Evolutionary conservation across 257 asterid genomes (phyloP).

Genomic region (Solanum paucissectum): DNA sequence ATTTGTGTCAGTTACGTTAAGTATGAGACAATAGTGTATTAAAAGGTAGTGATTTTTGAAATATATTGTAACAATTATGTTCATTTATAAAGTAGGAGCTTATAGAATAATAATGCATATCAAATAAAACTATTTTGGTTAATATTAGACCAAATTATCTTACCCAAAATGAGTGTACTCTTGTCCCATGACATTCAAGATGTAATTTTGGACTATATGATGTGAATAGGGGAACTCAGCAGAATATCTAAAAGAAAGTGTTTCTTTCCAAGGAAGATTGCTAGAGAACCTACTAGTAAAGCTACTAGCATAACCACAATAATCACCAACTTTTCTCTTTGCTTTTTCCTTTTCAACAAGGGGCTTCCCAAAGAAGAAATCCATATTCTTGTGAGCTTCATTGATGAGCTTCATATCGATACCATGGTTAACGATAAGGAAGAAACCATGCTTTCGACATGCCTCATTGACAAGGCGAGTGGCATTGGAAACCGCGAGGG

Average conservation of each 20-base stretch:
- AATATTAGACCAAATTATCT: neutral
- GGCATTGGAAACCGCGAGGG: slow-evolving; percentile 10
- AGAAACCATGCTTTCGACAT: slow-evolving; percentile 58
- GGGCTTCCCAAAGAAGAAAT: slow-evolving; percentile 35
- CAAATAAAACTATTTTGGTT: neutral
- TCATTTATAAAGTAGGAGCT: neutral
- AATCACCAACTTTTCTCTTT: slow-evolving; percentile 43
- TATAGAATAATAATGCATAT: neutral
- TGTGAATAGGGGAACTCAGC: slow-evolving; percentile 17
- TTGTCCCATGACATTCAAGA: slow-evolving; percentile 39
- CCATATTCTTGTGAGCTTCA: slow-evolving; percentile 26
- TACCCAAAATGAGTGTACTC: slow-evolving; percentile 53
- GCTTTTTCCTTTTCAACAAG: slow-evolving; percentile 41
- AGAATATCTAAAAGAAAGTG: slow-evolving; percentile 44
- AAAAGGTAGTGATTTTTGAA: neutral
- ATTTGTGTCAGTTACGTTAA: neutral
- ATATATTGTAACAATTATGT: neutral
- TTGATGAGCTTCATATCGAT: slow-evolving; percentile 36
- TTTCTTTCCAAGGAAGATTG: slow-evolving; percentile 87
- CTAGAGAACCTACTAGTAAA: slow-evolving; percentile 58
- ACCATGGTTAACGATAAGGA: slow-evolving; percentile 60
- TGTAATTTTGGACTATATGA: slow-evolving; percentile 20
- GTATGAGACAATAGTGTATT: neutral
- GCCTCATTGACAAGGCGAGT: slow-evolving; percentile 34
- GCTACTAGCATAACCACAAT: slow-evolving; percentile 73